phyloP scores from a whole-genome alignment of 257 asterid species.

The Solanum chilense region DNA sequence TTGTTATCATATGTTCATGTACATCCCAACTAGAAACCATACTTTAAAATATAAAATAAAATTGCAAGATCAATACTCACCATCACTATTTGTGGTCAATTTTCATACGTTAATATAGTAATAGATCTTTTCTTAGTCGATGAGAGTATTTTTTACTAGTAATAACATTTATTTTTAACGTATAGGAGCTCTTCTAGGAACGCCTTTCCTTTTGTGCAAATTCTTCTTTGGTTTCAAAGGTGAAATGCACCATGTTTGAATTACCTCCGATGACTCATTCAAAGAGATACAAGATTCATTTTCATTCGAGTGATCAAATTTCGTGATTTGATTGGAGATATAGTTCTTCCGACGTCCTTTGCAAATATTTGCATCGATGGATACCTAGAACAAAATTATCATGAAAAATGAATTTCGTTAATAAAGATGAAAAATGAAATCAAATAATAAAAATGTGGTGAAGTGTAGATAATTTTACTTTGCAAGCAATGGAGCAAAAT shows the following conservation, averaged over 20 bases:
- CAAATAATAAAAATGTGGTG: neutral
- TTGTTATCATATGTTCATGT: neutral
- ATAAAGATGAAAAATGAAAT: neutral
- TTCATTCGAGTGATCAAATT: slow-evolving; percentile 11
- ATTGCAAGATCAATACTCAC: neutral
- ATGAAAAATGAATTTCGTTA: neutral
- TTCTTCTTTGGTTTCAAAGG: slow-evolving; percentile 30
- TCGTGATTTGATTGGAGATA: slow-evolving; percentile 1
- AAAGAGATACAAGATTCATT: slow-evolving; percentile 17
- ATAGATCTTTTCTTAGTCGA: neutral
- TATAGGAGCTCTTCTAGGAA: slow-evolving; percentile 55
- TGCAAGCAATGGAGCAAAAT: slow-evolving; percentile 80
- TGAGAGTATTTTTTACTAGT: no score
- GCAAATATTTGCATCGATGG: slow-evolving; percentile 7
- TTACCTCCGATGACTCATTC: slow-evolving; percentile 35
- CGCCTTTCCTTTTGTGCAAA: slow-evolving; percentile 49
- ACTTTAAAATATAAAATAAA: neutral
- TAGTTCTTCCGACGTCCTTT: slow-evolving; percentile 5
- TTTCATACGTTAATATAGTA: neutral
- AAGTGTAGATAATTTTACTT: slow-evolving; percentile 14
- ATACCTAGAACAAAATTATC: slow-evolving; percentile 20
- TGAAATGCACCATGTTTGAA: slow-evolving; percentile 30
- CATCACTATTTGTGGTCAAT: neutral
- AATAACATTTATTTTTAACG: neutral
- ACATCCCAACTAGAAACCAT: neutral